A percentile compares a stretch with the other conserved stretches of the same genome.
These are phyloP conservation scores for Fusarium citri DNA, from an alignment of 2,329 filamentous ascomycete species.

Conservation along the genomic window DNA sequence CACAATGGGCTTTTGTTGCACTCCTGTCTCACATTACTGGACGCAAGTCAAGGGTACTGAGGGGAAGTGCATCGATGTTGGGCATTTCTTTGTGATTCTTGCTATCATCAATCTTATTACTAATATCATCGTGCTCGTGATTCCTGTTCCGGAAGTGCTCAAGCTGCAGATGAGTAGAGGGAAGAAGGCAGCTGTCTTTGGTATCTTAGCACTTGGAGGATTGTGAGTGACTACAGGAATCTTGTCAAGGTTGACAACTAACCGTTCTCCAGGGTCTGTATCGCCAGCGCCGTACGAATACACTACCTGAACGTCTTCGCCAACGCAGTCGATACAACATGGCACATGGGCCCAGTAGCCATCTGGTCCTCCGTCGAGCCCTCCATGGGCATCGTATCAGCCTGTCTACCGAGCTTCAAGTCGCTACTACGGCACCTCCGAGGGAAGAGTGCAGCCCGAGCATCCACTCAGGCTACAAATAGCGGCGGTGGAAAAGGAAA, in stretches of 20 bases:
- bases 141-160: constrained; percentile 9
- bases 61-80: constrained; percentile 14
- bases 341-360: constrained; percentile 18
- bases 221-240: neutral
- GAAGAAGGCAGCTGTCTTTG: constrained; percentile 21
- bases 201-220: constrained; percentile 17
- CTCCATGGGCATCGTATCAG: constrained; percentile 20
- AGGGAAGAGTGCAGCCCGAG: neutral
- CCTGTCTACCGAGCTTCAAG: constrained; percentile 22
- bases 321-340: constrained; percentile 5
- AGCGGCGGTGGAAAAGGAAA: neutral
- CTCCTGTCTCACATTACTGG: constrained; percentile 10
- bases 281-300: constrained; percentile 15
- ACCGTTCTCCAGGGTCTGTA: neutral
- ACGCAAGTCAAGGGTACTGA: constrained; percentile 11
- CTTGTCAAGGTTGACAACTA: accelerated
- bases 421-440: neutral
- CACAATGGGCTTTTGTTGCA: constrained; percentile 10
- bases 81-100: constrained; percentile 10
- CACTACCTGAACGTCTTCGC: constrained; percentile 2
- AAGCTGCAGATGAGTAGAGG: constrained; percentile 18
- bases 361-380: constrained; percentile 26
- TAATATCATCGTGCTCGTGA: constrained; percentile 5
- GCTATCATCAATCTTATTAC: constrained; percentile 12
- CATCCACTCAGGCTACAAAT: neutral